These are phyloP conservation scores for Heliamphora exappendiculata DNA, from an alignment of 148 eudicot species.

Conservation along the genomic window DNA sequence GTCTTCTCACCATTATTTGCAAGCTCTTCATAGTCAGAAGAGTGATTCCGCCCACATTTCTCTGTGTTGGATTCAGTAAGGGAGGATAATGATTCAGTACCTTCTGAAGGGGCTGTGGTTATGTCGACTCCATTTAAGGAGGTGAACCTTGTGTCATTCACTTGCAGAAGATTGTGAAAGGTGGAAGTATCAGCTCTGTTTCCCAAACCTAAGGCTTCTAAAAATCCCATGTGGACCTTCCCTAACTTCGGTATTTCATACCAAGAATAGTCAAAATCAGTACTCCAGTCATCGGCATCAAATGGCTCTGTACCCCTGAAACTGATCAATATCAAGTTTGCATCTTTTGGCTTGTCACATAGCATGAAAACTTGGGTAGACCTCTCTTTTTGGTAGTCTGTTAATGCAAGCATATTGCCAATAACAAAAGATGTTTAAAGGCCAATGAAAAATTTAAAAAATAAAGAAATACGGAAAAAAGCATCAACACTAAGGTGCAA, in stretches of 20 bases:
- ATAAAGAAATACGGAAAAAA: too few relatives aligned
- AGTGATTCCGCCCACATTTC: neutral
- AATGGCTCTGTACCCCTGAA: slow-evolving; percentile 64
- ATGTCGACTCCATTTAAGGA: neutral
- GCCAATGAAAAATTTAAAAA: too few relatives aligned
- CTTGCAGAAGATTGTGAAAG: slow-evolving; percentile 27
- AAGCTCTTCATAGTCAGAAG: too few relatives aligned
- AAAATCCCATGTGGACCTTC: slow-evolving; percentile 55
- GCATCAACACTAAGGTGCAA: too few relatives aligned
- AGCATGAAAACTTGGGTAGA: slow-evolving; percentile 54
- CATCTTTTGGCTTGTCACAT: slow-evolving; percentile 45
- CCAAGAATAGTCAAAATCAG: slow-evolving; percentile 61
- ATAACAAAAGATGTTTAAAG: neutral
- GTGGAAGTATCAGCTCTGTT: slow-evolving; percentile 35
- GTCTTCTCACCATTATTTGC: slow-evolving; percentile 1
- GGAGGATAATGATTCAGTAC: too few relatives aligned
- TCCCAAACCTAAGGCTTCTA: slow-evolving; percentile 59
- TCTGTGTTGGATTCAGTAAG: neutral
- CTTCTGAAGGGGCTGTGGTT: slow-evolving; percentile 5
- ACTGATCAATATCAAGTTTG: slow-evolving; percentile 47
- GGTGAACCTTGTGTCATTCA: neutral
- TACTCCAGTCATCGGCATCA: slow-evolving; percentile 58
- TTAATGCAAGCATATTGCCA: neutral
- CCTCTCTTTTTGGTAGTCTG: slow-evolving; percentile 46
- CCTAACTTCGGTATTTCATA: slow-evolving; percentile 48